phyloP scores from a whole-genome alignment of 2,329 filamentous ascomycete species.

The Aspergillus proliferans region DNA sequence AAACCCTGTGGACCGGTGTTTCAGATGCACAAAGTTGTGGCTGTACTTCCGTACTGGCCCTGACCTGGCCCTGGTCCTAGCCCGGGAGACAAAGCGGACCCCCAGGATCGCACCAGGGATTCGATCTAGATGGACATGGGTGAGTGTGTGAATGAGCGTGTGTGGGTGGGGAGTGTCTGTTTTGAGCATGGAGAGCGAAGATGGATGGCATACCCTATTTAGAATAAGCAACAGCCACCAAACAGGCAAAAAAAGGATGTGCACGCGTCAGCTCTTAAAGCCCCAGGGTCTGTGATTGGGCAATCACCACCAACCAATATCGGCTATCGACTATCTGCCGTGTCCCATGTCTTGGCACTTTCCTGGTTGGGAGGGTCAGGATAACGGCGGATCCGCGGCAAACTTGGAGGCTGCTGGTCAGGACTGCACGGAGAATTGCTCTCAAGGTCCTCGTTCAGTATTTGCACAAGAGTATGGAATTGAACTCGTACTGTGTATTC shows the following conservation, averaged over 20 bases:
- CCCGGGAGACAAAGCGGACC: too few relatives aligned
- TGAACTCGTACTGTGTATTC: too few relatives aligned
- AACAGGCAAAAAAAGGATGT: slow-evolving; percentile 15
- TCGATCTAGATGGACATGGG: background rate
- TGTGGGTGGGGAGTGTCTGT: background rate
- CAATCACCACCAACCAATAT: slow-evolving; percentile 26
- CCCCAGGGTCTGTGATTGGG: slow-evolving; percentile 19
- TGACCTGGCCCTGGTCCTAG: background rate
- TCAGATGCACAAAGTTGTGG: too few relatives aligned
- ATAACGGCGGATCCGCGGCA: too few relatives aligned
- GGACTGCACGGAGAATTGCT: too few relatives aligned
- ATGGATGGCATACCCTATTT: background rate
- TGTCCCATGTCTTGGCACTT: slow-evolving; percentile 6
- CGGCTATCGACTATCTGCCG: slow-evolving; percentile 38
- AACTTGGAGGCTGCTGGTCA: too few relatives aligned
- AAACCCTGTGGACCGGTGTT: too few relatives aligned
- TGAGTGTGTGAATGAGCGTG: background rate
- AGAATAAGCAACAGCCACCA: background rate
- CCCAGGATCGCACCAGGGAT: background rate
- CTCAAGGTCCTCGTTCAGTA: too few relatives aligned
- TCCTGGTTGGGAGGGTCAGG: background rate
- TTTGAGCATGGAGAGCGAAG: background rate
- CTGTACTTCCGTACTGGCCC: too few relatives aligned
- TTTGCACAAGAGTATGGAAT: too few relatives aligned
- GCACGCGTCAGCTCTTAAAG: slow-evolving; percentile 31